Evolutionary conservation across 768 basidiomycete species (phyloP).

Genomic region (Tulasnella sp.): DNA sequence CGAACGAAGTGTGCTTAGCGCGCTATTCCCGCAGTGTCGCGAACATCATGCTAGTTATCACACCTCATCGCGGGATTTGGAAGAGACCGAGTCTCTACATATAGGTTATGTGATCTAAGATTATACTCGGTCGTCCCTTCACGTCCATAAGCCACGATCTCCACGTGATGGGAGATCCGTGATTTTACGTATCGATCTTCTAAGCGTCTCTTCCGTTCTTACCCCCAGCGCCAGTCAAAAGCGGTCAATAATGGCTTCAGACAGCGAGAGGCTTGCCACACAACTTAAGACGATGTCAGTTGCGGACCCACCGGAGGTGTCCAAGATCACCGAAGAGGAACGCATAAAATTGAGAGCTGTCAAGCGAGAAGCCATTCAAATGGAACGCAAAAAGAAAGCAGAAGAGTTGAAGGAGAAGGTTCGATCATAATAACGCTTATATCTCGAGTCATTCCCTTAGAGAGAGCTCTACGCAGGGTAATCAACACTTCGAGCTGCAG

Average conservation of each 20-base stretch:
- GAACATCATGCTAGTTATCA: no score
- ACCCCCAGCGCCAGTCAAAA: not conserved
- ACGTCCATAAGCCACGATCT: no score
- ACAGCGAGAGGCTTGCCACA: not conserved
- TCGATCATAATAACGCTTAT: not conserved
- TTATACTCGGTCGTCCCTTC: no score
- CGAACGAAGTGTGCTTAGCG: no score
- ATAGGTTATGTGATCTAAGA: no score
- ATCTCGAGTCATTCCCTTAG: not conserved
- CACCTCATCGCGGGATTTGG: no score
- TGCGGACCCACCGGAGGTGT: not conserved
- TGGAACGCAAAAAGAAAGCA: not conserved
- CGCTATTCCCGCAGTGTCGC: no score
- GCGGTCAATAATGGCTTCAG: not conserved
- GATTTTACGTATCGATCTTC: not conserved
- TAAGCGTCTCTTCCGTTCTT: not conserved
- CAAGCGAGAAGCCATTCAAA: not conserved
- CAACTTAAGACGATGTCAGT: not conserved
- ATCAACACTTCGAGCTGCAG: not conserved
- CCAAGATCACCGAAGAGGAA: not conserved
- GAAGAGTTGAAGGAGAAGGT: slow-evolving; percentile 8
- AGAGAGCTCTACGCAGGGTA: not conserved
- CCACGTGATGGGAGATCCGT: no score
- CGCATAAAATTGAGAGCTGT: not conserved
- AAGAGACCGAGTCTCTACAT: no score